These are phyloP conservation scores for Fusarium longipes DNA, from an alignment of 2,329 filamentous ascomycete species.

Conservation along the genomic window DNA sequence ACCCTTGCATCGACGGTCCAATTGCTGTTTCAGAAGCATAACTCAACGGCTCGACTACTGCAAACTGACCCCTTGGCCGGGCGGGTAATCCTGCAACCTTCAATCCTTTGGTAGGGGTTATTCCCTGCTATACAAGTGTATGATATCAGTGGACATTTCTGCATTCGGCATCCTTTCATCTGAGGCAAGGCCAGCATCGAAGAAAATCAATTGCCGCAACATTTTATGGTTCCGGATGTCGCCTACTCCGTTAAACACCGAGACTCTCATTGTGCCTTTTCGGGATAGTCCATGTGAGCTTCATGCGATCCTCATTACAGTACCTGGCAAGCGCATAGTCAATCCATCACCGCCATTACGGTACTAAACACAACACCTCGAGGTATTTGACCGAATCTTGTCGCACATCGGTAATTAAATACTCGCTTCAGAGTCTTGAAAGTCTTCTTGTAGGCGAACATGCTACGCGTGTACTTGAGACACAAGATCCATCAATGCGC, in stretches of 20 bases:
- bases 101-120: constrained; percentile 1
- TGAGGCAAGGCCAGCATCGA: background rate
- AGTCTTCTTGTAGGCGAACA: background rate
- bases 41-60: constrained; percentile 20
- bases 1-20: constrained; percentile 22
- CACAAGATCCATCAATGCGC: background rate
- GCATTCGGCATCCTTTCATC: background rate
- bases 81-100: constrained; percentile 15
- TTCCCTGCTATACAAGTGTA: constrained; percentile 14
- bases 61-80: constrained; percentile 15
- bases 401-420: constrained; percentile 21
- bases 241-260: background rate
- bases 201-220: constrained; percentile 11
- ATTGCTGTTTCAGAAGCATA: constrained; percentile 32
- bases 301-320: constrained; percentile 3
- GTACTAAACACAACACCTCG: background rate
- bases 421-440: background rate
- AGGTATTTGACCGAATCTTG: constrained; percentile 11
- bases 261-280: background rate
- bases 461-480: background rate
- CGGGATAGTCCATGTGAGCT: background rate
- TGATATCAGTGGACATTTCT: constrained; percentile 21
- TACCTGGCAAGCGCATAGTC: background rate
- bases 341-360: background rate
- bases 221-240: constrained; percentile 12